Base-by-base conservation (phyloP, 169 alveolate species). In the Eimeria sp. region DNA sequence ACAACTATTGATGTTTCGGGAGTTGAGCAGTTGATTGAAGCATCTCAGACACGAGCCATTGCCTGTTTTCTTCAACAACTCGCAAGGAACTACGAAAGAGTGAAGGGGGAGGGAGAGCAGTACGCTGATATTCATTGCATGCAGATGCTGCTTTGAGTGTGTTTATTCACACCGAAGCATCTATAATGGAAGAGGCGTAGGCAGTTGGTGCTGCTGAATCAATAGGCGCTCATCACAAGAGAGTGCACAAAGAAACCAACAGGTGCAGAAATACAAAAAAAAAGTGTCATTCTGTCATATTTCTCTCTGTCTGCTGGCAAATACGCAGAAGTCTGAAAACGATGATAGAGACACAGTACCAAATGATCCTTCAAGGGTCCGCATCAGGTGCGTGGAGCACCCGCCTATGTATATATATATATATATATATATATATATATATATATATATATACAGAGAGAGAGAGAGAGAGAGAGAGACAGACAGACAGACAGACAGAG, bases 11-110 rank as follows among this genome's bases (percentile, higher is more conserved):
- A 96, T 58, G 96, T 96, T n/a, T 67, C 95, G 34, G 88, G 94
- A 43, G 95, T 95, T 14, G 97, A 96, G 92, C 97, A 95, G 87
- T 95, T 96, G 67, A 97, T 91, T 30, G 97, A 96, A 83, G 82
- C 95, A 49, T 78, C 96, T 11, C 97, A 96, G 75, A 95, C 97
- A 45, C 40, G 95, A 82, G 97, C 95, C 22, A 76, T 92, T 5
- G 94, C 91, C 6, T 89, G 95, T 72, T 90, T 73, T 49, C 61
- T 88, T 34, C 95, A 65, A 61, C 61, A 78, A 63, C 84, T 95
- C 4, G 96, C 89, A 20, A 93, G 82, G 87, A 65, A 63, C 57
- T 13, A 27, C 61, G 96, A 65, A n/a, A 67, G 73, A 3, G 3
- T 82, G 90, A 82, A 49, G 72, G 18, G 20, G 30, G 51, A 54